Conservation (phyloP, 768 basidiomycete genomes). For the Lentinula edodes region DNA sequence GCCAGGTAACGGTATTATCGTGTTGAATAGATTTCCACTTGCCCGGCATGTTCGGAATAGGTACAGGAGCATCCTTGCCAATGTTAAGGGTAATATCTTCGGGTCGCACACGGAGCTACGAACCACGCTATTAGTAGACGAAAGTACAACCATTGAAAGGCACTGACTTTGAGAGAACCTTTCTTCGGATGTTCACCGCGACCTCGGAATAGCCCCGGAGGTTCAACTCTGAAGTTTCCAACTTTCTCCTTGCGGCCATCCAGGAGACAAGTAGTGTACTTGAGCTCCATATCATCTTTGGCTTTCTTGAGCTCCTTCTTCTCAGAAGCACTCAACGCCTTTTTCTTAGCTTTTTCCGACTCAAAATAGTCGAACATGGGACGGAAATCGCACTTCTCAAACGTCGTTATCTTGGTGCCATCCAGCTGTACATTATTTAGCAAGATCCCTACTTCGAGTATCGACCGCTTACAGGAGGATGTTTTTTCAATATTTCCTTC, state of each 20-base stretch:
- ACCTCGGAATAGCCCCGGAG: conserved; percentile 96
- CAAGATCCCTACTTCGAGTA: too few species aligned
- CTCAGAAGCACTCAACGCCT: conserved; percentile 74
- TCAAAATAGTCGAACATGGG: conserved; percentile 95
- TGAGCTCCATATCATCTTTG: conserved; percentile 79
- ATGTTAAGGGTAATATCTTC: conserved; percentile 98
- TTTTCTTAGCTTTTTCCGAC: conserved; percentile 89
- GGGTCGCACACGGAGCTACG: conserved; percentile 78
- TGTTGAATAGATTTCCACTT: conserved; percentile 86
- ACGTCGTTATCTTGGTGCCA: conserved; percentile 65
- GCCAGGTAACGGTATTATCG: conserved; percentile 97
- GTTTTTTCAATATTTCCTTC: conserved; percentile 64
- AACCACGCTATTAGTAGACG: conserved; percentile 4
- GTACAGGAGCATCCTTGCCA: conserved; percentile 65
- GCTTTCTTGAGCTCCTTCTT: conserved; percentile 89
- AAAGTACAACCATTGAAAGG: neutral
- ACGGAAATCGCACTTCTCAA: conserved; percentile 87
- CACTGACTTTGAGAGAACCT: conserved; percentile 81
- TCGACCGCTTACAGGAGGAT: conserved; percentile 70
- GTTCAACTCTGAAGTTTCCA: conserved; percentile 97
- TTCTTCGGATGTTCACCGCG: conserved; percentile 99
- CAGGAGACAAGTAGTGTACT: conserved; percentile 80
- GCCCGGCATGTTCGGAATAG: conserved; percentile 88
- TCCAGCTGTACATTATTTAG: conserved; percentile 43
- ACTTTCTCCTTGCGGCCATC: conserved; percentile 98